Evolutionary conservation across 1,284 basidiomycete genomes (phyloP), one percentile per base, ranked within the genome.

Genomic region (Puccinia novopanici): DNA sequence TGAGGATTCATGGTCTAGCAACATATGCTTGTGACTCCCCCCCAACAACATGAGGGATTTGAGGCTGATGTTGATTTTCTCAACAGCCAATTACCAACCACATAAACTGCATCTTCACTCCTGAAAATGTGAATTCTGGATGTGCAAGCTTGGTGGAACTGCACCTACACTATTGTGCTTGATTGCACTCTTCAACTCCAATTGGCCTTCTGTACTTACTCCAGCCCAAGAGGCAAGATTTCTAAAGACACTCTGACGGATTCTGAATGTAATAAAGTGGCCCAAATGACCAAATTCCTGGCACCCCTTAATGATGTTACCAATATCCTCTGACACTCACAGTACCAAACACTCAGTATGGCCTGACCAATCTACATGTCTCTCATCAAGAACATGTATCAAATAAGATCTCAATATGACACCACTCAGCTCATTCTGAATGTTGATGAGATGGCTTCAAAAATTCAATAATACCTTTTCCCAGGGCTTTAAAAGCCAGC

Each of bases 321-420:
- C 34, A 40, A 45, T 37, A 63, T 63, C 8, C 27, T 75, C 34
- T 75, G 73, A 45, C 22, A 34, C 15, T 75, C 73, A 45, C 45
- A 75, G 19, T 75, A 75, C 45, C 73, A 55, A 40, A 75, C 73
- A 42, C n/a, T 75, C 13, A 73, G 9, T 57, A 30, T 48, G 15
- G 54, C 73, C 22, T 10, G 61, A 9, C 73, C 73, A n/a, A 27
- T 75, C 15, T 75, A 59, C 34, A 75, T 75, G 3, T 59, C 54
- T 0, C 55, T 75, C 9, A 40, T 75, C 55, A 75, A 55, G 54
- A 48, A 37, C 37, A 30, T 52, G 3, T 27, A 48, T 12, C 3
- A 45, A 6, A 15, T 24, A 17, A 27, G 42, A 68, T 37, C 59
- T 2, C 12, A 45, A 27, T 68, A 68, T 42, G 22, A 68, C 27